Conservation (phyloP, 345 rosid genomes). For the Alliaria petiolata region DNA sequence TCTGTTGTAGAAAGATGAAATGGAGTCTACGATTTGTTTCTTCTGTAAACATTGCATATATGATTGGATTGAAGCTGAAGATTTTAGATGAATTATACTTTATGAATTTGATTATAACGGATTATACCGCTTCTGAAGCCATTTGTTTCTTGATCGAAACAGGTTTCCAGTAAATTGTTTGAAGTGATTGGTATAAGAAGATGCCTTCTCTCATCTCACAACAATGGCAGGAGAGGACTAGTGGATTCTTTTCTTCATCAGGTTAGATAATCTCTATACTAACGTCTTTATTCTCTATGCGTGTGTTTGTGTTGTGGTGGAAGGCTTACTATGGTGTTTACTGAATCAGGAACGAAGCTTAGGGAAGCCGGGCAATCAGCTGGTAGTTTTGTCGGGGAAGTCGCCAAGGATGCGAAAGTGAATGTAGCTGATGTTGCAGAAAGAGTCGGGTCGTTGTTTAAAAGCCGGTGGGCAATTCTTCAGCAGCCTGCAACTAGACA, state of each 20-base stretch:
- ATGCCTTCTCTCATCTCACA: conserved; percentile 80
- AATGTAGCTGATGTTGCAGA: conserved; percentile 85
- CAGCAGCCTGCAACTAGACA: conserved; percentile 89
- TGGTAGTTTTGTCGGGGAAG: conserved; percentile 76
- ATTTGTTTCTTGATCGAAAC: background rate
- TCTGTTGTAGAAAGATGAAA: background rate
- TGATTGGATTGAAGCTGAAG: background rate
- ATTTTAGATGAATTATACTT: background rate
- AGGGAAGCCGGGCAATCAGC: conserved; percentile 86
- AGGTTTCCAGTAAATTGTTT: background rate
- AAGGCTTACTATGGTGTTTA: background rate
- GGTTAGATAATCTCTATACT: conserved; percentile 38
- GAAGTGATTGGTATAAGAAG: conserved; percentile 10
- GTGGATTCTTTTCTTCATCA: conserved; percentile 82
- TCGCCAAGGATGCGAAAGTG: conserved; percentile 90
- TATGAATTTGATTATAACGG: background rate
- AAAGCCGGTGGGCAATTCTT: conserved; percentile 74
- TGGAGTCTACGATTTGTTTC: background rate
- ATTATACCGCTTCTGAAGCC: background rate
- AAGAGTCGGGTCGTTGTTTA: conserved; percentile 64
- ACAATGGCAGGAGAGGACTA: conserved; percentile 86
- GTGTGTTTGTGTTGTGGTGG: conserved; percentile 1
- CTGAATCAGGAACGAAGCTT: conserved; percentile 64
- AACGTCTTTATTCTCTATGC: background rate
- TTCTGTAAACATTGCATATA: background rate